Base-by-base conservation (phyloP, 495 filamentous ascomycete species). In the Podospora pseudopauciseta region DNA sequence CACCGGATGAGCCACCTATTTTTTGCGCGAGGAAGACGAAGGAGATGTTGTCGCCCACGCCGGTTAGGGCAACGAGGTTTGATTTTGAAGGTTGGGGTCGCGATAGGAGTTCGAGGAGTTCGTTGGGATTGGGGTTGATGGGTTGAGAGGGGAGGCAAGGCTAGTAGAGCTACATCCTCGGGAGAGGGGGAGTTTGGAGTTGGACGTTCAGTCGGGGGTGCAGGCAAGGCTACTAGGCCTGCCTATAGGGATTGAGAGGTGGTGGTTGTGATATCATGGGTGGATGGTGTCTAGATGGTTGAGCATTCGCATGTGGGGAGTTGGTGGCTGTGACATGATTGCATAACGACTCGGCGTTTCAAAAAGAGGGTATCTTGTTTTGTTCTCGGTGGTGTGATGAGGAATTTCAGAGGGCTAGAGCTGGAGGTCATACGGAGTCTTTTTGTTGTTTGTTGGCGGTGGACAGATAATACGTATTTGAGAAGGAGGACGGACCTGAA, bases 11-110 rank as follows among this genome's bases (percentile, higher is more conserved):
- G 39, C 39, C 39, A 64, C 68, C 19, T 66, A 68, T 19, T 69
- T 72, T 19, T 67, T 68, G 53, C 26, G 73, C 70, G 13, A 56
- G 70, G 67, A 65, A 56, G 65, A 72, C 70, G 44, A 60, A 69
- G 34, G 71, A 75, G 67, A 70, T 75, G 54, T 32, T 75, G 58
- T 69, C 67, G 16, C 73, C 71, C 4, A 63, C 32, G 67, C 73
- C 67, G 61, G 68, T 39, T 34, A 60, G 69, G 27, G 59, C 67
- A 4, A 71, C 54, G 32, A 67, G 67, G 60, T 75, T 75, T 57
- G 67, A 75, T 60, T 73, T 73, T 63, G 65, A 69, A 20, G 73
- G 68, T 4, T 75, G 71, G 73, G 73, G 69, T 2, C 64, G 65
- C 32, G 66, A 68, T 23, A 54, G 64, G 19, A 63, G 34, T 6